phyloP scores from a whole-genome alignment of 108 stramenopile species.

The Conticribra guillardii region DNA sequence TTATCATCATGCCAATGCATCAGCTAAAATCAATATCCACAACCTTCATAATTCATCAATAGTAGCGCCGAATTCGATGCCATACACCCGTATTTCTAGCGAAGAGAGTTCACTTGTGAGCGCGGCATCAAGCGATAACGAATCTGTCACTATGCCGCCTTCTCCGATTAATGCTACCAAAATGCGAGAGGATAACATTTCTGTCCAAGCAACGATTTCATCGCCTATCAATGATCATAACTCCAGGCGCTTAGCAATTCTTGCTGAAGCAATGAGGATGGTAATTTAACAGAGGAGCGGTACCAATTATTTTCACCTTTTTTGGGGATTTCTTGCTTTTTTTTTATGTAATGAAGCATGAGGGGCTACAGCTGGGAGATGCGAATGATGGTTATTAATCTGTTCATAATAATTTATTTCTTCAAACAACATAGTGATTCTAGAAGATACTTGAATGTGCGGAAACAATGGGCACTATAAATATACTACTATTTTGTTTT shows the following conservation, averaged over 20 bases:
- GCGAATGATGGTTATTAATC: too few species aligned
- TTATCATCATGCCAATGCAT: background rate
- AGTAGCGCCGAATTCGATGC: background rate
- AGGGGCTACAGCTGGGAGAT: too few species aligned
- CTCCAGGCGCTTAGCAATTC: background rate
- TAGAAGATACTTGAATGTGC: too few species aligned
- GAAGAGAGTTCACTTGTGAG: background rate
- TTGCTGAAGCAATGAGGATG: constrained; percentile 11
- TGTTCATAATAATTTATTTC: too few species aligned
- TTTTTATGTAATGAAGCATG: background rate
- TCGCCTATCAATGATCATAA: background rate
- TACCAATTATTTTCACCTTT: background rate
- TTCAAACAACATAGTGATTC: too few species aligned
- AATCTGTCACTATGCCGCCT: background rate
- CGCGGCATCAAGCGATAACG: background rate
- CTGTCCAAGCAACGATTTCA: background rate
- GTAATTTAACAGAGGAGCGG: background rate
- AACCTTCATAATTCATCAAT: background rate
- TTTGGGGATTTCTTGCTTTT: background rate
- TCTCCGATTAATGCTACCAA: background rate
- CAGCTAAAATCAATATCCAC: background rate
- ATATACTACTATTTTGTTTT: too few species aligned
- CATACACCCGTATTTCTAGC: background rate
- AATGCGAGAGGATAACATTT: background rate
- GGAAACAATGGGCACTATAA: too few species aligned